Base-by-base conservation (phyloP, 2,329 filamentous ascomycete species). In the Fusarium verrucosum region DNA sequence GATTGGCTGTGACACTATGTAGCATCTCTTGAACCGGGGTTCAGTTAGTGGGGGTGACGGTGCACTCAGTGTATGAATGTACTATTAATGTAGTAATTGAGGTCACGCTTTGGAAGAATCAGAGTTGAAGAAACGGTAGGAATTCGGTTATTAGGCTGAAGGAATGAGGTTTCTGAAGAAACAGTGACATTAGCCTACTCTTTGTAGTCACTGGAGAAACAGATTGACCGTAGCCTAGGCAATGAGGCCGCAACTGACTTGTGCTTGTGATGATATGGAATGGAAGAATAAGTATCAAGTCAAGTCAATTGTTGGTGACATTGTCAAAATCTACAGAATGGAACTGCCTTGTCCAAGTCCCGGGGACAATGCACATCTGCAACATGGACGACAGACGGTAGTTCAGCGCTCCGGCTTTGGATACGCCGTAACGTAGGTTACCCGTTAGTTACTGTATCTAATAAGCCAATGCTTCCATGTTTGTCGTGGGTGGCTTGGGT, bases 1-100 rank as follows among this genome's bases (percentile, higher is more conserved):
- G 26, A 71, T 71, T 71, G 69, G 69, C 13, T 33, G 41, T 35
- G 30, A n/a, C n/a, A n/a, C 40, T 40, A 54, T n/a, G n/a, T n/a
- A n/a, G n/a, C n/a, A n/a, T 64, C 38, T 38, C 26, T 23, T 50
- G 42, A 20, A 47, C 55, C 33, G 56, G 50, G 64, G 50, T 50
- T 57, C 11, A 51, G 16, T 32, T 36, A 28, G 58, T 64, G 50
- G 68, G 60, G 55, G 28, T 44, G 45, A 55, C 23, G 52, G 58
- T 43, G 52, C 63, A n/a, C n/a, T n/a, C n/a, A n/a, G n/a, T n/a
- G n/a, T n/a, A n/a, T n/a, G n/a, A n/a, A n/a, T n/a, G n/a, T n/a
- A n/a, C n/a, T n/a, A n/a, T 22, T 52, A 55, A 10, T 22, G n/a
- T 19, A 13, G 36, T 46, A n/a, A n/a, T n/a, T n/a, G n/a, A n/a